Evolutionary conservation across 371 early-diverging fungal species (phyloP), one percentile per base, ranked within the genome.

Genomic region (Mucor plumbeus): DNA sequence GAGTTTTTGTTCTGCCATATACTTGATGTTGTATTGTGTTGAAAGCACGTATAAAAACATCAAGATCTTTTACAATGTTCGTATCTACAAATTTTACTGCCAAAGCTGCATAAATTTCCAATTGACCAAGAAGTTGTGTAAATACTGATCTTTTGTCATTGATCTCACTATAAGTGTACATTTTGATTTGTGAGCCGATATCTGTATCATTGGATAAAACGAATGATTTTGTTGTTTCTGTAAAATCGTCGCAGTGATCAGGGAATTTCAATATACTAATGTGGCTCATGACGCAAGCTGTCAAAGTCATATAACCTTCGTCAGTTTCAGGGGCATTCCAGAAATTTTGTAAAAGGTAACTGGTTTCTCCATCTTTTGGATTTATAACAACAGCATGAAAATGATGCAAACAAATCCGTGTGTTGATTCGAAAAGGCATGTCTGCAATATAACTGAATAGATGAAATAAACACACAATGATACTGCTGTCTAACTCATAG

Each of bases 401-500:
- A 48, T 68, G 59, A 26, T 55, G 38, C n/a, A 79, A 43, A 3
- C 50, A 15, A 3, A 79, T n/a, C 2, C 21, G 59, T 6, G 73
- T 72, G 0, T 68, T 56, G 1, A 64, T 38, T n/a, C 76, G 79
- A 47, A 59, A 71, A 2, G 79, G 79, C 5, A 50, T 53, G 4
- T 54, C n/a, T 5, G 62, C 57, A 3, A 39, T 13, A 53, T 74
- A 74, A 6, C 63, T 44, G 1, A 53, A 39, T 21, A 53, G 62
- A 19, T 79, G 63, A 61, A 74, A 76, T 2, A 79, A 39, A 39
- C 73, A 69, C 0, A 76, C 7, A 8, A 74, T 44, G 3, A 59
- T 11, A 4, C n/a, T 48, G 9, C 61, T 13, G 19, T 80, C 69
- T 0, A 80, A 13, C 58, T 78, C 78, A 31, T 78, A 80, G 0